Conservation (phyloP, 2,329 filamentous ascomycete genomes). For the Proliferodiscus dingleyae region DNA sequence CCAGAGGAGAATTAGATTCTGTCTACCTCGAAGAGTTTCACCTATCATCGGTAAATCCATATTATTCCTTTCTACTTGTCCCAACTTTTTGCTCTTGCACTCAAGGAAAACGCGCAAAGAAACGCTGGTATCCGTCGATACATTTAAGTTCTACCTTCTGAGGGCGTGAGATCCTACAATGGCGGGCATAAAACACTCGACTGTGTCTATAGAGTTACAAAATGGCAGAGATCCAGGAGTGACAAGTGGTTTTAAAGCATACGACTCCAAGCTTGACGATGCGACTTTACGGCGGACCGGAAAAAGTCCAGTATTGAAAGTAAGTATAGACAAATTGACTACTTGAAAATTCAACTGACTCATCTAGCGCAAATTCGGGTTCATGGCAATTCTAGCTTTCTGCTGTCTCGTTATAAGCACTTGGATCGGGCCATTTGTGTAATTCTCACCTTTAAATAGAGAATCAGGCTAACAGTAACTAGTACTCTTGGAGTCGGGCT, state of each 20-base stretch:
- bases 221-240: neutral
- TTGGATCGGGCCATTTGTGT: slow-evolving; percentile 38
- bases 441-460: neutral
- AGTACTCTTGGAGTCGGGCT: neutral
- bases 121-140: no score
- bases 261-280: neutral
- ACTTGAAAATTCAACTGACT: neutral
- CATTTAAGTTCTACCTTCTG: no score
- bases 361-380: slow-evolving; percentile 39
- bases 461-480: neutral
- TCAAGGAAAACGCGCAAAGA: no score
- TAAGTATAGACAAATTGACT: neutral
- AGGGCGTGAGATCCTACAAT: no score
- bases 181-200: no score
- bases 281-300: neutral
- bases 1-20: no score
- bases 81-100: no score
- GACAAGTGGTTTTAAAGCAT: neutral
- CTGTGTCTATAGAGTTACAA: neutral
- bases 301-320: neutral
- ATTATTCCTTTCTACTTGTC: no score
- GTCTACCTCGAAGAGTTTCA: no score
- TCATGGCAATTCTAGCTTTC: slow-evolving; percentile 41
- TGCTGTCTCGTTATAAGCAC: slow-evolving; percentile 38
- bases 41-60: no score